Evolutionary conservation across 192 early-diverging fungal genomes (phyloP).

Genomic region (Phycomyces nitens): DNA sequence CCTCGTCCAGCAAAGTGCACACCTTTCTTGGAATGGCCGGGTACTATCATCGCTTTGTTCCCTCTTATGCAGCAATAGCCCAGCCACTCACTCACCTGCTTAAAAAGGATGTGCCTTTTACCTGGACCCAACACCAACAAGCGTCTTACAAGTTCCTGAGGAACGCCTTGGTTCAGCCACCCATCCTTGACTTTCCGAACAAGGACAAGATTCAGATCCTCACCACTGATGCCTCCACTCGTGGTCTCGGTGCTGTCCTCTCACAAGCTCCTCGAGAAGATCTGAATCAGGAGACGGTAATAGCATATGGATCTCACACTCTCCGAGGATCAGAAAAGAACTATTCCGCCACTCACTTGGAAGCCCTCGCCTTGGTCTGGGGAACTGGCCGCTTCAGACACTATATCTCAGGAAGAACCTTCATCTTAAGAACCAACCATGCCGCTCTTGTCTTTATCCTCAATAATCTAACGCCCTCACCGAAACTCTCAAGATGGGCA

Average conservation of each 20-base stretch:
- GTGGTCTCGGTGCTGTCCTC: background rate
- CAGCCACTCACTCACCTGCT: constrained; percentile 25
- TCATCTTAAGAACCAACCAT: background rate
- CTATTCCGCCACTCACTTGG: constrained; percentile 3
- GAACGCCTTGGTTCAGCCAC: background rate
- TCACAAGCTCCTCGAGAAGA: background rate
- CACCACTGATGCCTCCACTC: constrained; percentile 13
- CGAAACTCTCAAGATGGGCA: background rate
- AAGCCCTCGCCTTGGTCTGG: background rate
- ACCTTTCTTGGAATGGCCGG: constrained; percentile 37
- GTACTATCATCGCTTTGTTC: constrained; percentile 38
- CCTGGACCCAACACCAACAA: constrained; percentile 14
- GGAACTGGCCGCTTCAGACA: background rate
- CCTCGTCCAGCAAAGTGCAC: constrained; percentile 14
- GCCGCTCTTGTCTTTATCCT: background rate
- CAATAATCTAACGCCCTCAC: background rate
- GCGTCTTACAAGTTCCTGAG: background rate
- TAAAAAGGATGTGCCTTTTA: constrained; percentile 28
- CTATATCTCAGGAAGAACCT: background rate
- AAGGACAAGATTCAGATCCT: background rate
- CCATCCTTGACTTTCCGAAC: constrained; percentile 5
- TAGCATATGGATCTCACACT: background rate
- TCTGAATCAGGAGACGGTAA: background rate
- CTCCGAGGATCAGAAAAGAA: background rate
- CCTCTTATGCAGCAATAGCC: constrained; percentile 29